Base-by-base conservation (phyloP, 495 filamentous ascomycete species). In the Amorphotheca resinae region DNA sequence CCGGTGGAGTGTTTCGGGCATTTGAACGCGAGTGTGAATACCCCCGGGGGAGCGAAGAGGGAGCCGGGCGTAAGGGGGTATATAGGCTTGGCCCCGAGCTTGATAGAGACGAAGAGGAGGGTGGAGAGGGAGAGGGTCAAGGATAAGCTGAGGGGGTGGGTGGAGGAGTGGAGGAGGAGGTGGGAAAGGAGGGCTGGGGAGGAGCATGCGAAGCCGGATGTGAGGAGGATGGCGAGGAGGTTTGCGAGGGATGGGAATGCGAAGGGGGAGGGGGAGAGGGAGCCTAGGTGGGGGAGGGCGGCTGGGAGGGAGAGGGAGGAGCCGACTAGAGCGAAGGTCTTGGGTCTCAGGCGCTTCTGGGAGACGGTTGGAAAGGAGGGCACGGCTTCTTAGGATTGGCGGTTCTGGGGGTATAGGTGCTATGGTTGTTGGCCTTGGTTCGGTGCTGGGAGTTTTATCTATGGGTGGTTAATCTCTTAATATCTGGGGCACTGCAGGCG, bases 41-140 rank as follows among this genome's bases (percentile, higher is more conserved):
- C 22, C 36, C 16, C 15, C 14, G 25, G 34, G 16, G n/a, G n/a
- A n/a, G n/a, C n/a, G n/a, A n/a, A n/a, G n/a, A n/a, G n/a, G n/a
- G 15, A 3, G 2, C 11, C 55, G 46, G 35, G 50, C 48, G 18
- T 4, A 8, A 33, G 45, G 9, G 57, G 42, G 2, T 49, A 54
- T 33, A 28, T 28, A 11, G 25, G 25, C 5, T 28, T 46, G 42
- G 55, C 34, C 21, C 41, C 31, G 26, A 22, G 57, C 9, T 50
- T 72, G n/a, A 58, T 66, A 30, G 67, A 66, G 23, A 58, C 56
- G 52, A 66, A 62, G 48, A 58, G 64, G 20, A 65, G 65, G 12
- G 54, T 75, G 4, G 72, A 76, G 58, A 64, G 60, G 50, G 67
- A 74, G 60, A 64, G 63, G 41, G 63, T 76, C 25, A 76, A 76